A percentile compares a stretch with the other conserved stretches of the same genome.
Conservation (phyloP, 2,329 filamentous ascomycete genomes). For the Blastomyces silverae region DNA sequence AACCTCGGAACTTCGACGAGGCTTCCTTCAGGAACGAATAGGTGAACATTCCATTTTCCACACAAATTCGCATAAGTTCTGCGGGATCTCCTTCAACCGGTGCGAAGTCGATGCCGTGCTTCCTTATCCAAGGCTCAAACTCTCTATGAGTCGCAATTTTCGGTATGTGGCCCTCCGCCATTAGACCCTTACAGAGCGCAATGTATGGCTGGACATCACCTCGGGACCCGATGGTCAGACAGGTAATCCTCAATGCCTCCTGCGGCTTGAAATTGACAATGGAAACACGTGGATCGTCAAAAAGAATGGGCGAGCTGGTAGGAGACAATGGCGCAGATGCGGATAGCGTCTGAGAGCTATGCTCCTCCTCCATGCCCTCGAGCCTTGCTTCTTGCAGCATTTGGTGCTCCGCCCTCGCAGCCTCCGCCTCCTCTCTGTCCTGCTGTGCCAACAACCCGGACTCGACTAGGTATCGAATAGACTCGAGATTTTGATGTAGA, state of each 20-base stretch:
- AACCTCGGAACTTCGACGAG: conserved; percentile 80
- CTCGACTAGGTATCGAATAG: conserved; percentile 62
- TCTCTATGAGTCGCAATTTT: conserved; percentile 88
- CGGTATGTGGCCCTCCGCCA: conserved; percentile 78
- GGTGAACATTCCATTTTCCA: conserved; percentile 96
- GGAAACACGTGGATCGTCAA: conserved; percentile 82
- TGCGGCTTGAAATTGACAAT: conserved; percentile 86
- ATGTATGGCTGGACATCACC: conserved; percentile 98
- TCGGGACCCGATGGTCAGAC: conserved; percentile 88
- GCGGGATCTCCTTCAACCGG: conserved; percentile 84
- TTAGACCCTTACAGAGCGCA: conserved; percentile 80
- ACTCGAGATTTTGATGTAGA: conserved; percentile 68
- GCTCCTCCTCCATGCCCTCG: conserved; percentile 34
- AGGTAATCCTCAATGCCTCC: conserved; percentile 74
- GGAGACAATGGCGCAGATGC: conserved; percentile 28
- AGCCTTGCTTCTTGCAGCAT: conserved; percentile 68
- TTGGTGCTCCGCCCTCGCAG: conserved; percentile 72
- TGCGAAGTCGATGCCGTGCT: conserved; percentile 90
- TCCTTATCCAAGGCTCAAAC: conserved; percentile 80
- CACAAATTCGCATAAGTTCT: conserved; percentile 91
- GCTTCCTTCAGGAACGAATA: conserved; percentile 84
- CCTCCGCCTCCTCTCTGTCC: conserved; percentile 63
- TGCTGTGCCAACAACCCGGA: conserved; percentile 61
- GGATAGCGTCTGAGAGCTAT: conserved; percentile 25
- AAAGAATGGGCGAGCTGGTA: conserved; percentile 60